A percentile compares a stretch with the other conserved stretches of the same genome.
phyloP scores from a whole-genome alignment of 2,329 filamentous ascomycete genomes.

The Colletotrichum sp. region DNA sequence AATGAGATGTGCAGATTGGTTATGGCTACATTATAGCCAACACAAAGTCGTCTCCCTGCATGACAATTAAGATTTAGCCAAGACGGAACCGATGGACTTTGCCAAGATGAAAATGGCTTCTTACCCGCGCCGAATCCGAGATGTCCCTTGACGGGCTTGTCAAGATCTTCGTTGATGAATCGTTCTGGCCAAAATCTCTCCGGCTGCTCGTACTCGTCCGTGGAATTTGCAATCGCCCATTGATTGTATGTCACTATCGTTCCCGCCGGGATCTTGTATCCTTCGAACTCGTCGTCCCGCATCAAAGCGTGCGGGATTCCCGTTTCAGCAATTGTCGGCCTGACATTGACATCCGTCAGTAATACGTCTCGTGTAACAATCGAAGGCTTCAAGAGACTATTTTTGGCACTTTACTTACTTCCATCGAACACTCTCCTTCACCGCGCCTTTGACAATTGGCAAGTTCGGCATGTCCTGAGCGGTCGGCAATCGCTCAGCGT shows the following conservation, averaged over 20 bases:
- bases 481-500: not conserved
- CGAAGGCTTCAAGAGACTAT: too few relatives aligned
- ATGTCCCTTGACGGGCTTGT: not conserved
- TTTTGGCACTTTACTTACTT: not conserved
- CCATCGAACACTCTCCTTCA: not conserved
- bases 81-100: not conserved
- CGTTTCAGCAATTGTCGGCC: not conserved
- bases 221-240: not conserved
- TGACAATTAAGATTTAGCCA: not conserved
- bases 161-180: not conserved
- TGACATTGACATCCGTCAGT: not conserved
- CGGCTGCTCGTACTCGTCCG: not conserved
- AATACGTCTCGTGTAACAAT: too few relatives aligned
- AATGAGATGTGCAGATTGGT: not conserved
- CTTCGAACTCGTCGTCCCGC: not conserved
- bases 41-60: not conserved
- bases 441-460: not conserved
- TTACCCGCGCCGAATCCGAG: not conserved
- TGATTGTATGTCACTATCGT: not conserved
- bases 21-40: not conserved
- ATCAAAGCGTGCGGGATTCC: not conserved
- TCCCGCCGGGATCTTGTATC: not conserved
- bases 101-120: not conserved
- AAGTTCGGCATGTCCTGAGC: not conserved
- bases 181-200: not conserved